Evolutionary conservation across 2,329 filamentous ascomycete genomes (phyloP), one percentile per base, ranked within the genome.

Genomic region (Monosporascus ibericus): DNA sequence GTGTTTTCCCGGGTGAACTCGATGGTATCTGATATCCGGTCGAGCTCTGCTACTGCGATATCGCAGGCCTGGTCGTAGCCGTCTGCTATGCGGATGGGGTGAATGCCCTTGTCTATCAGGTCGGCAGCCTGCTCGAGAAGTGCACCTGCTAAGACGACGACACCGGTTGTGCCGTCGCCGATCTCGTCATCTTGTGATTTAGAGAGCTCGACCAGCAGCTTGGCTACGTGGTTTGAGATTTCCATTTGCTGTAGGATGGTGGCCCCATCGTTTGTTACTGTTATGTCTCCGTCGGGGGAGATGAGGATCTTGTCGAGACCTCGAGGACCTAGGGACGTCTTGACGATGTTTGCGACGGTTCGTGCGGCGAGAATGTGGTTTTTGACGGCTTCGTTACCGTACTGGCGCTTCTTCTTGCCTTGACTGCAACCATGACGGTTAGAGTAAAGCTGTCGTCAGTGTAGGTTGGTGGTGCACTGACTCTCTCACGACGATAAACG

Each of bases 121-220:
- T 96, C 94, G 58, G 92, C 90, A 18, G 94, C 94, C 75, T 97
- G 92, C 74, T 99, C 95, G 56, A 99, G 79, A 59, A 99, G 83
- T 57, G 94, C 92, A 59, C 92, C 94, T 15, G 94, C 94, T 61
- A 99, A 77, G 48, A 99, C 95, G 49, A 99, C 94, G 15, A 99
- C 94, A 71, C 94, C 94, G 1, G 94, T 99, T 58, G 94, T 99
- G 59, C 94, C 94, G 70, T 99, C 94, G 68, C 94, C 94, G 66
- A 99, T 99, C 75, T 99, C 94, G 64, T 97, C 92, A 67, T 99
- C 94, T 72, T 99, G 94, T 39, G 94, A 97, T 77, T 95, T 96
- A 59, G 94, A 97, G 40, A 99, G 85, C 70, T 96, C 92, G 48
- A 99, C 94, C 55, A 99, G 78, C 49, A 99, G 81, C 77, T 97